A percentile compares a stretch with the other conserved stretches of the same genome.
These are phyloP conservation scores for Annulohypoxylon nitens DNA, from an alignment of 495 filamentous ascomycete genomes.

Conservation along the genomic window DNA sequence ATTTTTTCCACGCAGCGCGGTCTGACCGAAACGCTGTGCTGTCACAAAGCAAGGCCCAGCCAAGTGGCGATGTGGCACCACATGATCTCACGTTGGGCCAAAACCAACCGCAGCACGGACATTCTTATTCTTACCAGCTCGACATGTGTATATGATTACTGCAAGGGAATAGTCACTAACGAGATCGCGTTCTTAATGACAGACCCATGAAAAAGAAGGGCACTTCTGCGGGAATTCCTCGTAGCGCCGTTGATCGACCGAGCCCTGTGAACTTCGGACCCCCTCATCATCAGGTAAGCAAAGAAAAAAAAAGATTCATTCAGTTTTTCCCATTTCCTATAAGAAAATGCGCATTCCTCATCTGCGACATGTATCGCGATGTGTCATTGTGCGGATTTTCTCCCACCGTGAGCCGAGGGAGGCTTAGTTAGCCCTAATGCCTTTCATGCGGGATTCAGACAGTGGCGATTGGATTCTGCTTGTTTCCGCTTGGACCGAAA, in stretches of 20 bases:
- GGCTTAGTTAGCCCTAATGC: constrained; percentile 42
- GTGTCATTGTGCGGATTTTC: constrained; percentile 35
- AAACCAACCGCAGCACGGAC: constrained; percentile 41
- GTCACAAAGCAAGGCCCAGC: constrained; percentile 51
- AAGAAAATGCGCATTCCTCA: background rate
- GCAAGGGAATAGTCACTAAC: constrained; percentile 36
- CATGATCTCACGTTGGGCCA: constrained; percentile 50
- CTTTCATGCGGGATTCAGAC: constrained; percentile 31
- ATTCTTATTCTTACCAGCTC: constrained; percentile 20
- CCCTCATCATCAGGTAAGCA: constrained; percentile 59
- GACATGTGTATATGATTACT: constrained; percentile 12
- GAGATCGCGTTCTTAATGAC: constrained; percentile 21
- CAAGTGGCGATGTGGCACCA: constrained; percentile 56
- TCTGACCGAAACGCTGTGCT: constrained; percentile 42
- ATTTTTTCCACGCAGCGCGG: constrained; percentile 35
- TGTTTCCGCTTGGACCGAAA: constrained; percentile 49
- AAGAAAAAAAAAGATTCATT: constrained; percentile 4
- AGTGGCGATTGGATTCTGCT: constrained; percentile 45
- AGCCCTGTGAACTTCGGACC: constrained; percentile 62
- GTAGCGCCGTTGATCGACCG: constrained; percentile 63
- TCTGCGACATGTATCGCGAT: constrained; percentile 21
- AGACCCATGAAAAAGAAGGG: constrained; percentile 71
- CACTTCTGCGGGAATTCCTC: constrained; percentile 64
- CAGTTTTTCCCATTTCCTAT: constrained; percentile 1
- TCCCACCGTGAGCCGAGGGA: constrained; percentile 37